Percentiles rank a stretch among this genome's conserved stretches.
Conservation (phyloP, 108 stramenopile genomes). For the Bacterosira constricta region DNA sequence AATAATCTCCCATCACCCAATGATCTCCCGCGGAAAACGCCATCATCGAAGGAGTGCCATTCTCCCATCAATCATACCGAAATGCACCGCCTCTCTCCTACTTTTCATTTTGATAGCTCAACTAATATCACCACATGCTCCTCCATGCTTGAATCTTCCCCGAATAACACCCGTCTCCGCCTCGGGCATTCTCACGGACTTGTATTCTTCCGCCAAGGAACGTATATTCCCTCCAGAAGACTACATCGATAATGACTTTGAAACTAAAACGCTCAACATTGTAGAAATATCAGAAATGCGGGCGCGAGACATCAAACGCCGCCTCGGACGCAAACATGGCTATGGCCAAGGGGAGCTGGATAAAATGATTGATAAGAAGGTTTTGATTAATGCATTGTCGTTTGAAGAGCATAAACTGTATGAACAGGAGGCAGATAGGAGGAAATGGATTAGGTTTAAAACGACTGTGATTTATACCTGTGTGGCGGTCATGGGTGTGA, state of each 20-base stretch:
- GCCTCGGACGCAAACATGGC: constrained; percentile 74
- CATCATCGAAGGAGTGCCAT: too few relatives aligned
- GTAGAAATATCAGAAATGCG: constrained; percentile 78
- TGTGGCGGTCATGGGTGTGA: constrained; percentile 53
- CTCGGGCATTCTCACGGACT: constrained; percentile 24
- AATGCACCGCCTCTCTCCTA: too few relatives aligned
- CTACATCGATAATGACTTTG: constrained; percentile 6
- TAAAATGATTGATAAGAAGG: constrained; percentile 88
- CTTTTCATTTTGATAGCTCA: too few relatives aligned
- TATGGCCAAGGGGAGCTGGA: constrained; percentile 79
- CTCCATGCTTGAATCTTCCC: too few relatives aligned
- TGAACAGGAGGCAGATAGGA: constrained; percentile 48
- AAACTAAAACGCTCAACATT: constrained; percentile 58
- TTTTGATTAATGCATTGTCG: constrained; percentile 77
- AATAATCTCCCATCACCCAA: too few relatives aligned
- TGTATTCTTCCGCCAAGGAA: constrained; percentile 5
- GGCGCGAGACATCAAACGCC: constrained; percentile 80
- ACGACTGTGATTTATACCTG: constrained; percentile 54
- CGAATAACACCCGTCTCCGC: constrained; percentile 18
- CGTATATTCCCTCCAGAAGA: constrained; percentile 39
- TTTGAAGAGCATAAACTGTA: constrained; percentile 82
- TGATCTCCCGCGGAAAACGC: too few relatives aligned
- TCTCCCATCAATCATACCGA: too few relatives aligned
- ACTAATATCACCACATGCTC: too few relatives aligned
- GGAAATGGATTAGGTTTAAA: constrained; percentile 58